phyloP scores from a whole-genome alignment of 208 protist genomes.

The Leishmania aethiopica region DNA sequence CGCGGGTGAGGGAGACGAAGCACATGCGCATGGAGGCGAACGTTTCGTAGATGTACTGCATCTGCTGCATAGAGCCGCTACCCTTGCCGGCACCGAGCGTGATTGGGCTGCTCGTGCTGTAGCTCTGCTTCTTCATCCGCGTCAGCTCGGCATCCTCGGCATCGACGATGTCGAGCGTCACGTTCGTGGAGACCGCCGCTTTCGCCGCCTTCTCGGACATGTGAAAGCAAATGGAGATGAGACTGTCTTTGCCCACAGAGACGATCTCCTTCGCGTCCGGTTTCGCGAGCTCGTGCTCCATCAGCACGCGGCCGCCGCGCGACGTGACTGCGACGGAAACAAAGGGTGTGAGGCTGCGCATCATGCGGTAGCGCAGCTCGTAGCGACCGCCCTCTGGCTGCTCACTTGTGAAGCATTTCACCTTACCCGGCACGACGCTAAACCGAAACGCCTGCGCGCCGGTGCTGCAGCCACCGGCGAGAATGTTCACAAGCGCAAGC shows the following conservation, averaged over 20 bases:
- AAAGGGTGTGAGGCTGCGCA: constrained; percentile 60
- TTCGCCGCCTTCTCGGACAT: constrained; percentile 35
- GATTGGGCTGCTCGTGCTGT: constrained; percentile 67
- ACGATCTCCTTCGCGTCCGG: constrained; percentile 60
- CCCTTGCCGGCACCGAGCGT: constrained; percentile 55
- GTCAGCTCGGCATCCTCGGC: constrained; percentile 75
- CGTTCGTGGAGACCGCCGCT: constrained; percentile 56
- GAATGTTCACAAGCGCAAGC: constrained; percentile 15
- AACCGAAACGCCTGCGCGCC: constrained; percentile 59
- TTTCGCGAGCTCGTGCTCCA: constrained; percentile 62
- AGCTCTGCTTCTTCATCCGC: constrained; percentile 65
- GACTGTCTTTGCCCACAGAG: constrained; percentile 29
- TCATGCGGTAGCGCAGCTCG: constrained; percentile 77
- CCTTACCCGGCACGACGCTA: constrained; percentile 46
- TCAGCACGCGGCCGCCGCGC: constrained; percentile 41
- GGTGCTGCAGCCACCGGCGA: constrained; percentile 3
- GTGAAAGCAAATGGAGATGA: constrained; percentile 78
- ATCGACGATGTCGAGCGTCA: constrained; percentile 67
- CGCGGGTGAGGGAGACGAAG: constrained; percentile 28
- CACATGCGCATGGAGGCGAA: constrained; percentile 32
- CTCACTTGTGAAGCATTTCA: constrained; percentile 74
- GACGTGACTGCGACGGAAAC: constrained; percentile 66
- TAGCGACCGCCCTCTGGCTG: constrained; percentile 56
- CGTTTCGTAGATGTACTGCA: constrained; percentile 60
- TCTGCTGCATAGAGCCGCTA: constrained; percentile 65